Evolutionary conservation across 768 basidiomycete genomes (phyloP).

Genomic region (Punctularia strigosozonata): DNA sequence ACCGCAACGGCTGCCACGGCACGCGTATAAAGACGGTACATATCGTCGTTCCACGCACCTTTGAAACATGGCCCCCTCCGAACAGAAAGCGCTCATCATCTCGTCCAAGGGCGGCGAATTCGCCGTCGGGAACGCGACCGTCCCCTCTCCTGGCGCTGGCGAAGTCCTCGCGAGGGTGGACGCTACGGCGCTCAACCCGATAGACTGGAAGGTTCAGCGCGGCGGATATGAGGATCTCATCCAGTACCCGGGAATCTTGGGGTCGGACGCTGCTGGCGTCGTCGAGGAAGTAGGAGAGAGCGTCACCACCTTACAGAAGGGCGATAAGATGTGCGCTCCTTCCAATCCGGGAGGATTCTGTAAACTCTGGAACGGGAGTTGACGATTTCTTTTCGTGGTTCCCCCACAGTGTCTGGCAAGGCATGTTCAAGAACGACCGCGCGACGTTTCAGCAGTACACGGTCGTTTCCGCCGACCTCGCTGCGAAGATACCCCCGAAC

Average conservation of each 20-base stretch:
- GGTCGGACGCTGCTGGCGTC: constrained; percentile 17
- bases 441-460: constrained; percentile 11
- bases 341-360: too few relatives aligned
- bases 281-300: constrained; percentile 28
- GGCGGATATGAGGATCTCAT: constrained; percentile 21
- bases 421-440: constrained; percentile 2
- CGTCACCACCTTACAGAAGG: constrained; percentile 21
- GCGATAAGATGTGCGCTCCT: constrained; percentile 26
- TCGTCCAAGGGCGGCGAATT: constrained; percentile 4
- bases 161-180: constrained; percentile 16
- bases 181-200: constrained; percentile 19
- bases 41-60: too few relatives aligned
- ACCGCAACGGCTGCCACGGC: too few relatives aligned
- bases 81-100: constrained; percentile 11
- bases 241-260: constrained; percentile 16
- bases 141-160: constrained; percentile 8
- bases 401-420: constrained; percentile 1
- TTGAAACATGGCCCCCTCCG: too few relatives aligned
- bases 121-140: constrained; percentile 3
- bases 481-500: constrained; percentile 15
- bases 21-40: too few relatives aligned
- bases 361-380: too few relatives aligned
- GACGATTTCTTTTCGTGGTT: neutral
- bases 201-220: constrained; percentile 24
- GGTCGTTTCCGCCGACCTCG: constrained; percentile 8